A percentile compares a stretch with the other conserved stretches of the same genome.
Evolutionary conservation across 2,329 filamentous ascomycete genomes (phyloP).

Genomic region (Ramularia collo-cygni): DNA sequence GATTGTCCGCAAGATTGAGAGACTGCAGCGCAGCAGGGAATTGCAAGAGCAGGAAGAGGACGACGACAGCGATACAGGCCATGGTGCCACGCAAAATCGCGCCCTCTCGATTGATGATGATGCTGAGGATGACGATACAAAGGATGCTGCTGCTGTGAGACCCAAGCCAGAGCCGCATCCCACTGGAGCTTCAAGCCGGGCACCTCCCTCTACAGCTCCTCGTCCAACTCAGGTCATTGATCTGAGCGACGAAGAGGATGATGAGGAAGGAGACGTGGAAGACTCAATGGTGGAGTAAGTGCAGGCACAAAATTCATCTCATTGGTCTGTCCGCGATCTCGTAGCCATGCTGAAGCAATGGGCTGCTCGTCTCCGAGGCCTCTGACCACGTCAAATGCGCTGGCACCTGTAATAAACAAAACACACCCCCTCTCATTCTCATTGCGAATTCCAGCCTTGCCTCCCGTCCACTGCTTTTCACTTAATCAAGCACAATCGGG

Average conservation of each 20-base stretch:
- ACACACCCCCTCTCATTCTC: too few relatives aligned
- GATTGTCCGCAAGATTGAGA: constrained; percentile 53
- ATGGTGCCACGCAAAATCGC: constrained; percentile 18
- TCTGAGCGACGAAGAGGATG: constrained; percentile 13
- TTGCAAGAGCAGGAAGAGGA: constrained; percentile 42
- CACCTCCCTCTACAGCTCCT: constrained; percentile 6
- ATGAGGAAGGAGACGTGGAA: constrained; percentile 10
- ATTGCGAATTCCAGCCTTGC: too few relatives aligned
- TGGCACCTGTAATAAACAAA: too few relatives aligned
- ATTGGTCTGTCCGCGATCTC: too few relatives aligned
- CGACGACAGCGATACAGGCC: constrained; percentile 25
- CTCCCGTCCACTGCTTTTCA: too few relatives aligned
- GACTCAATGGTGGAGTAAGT: too few relatives aligned
- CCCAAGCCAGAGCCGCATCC: constrained; percentile 14
- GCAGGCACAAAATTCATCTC: too few relatives aligned
- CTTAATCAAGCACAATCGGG: constrained; percentile 3
- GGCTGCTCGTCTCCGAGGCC: too few relatives aligned
- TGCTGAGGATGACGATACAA: constrained; percentile 21
- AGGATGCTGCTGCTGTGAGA: constrained; percentile 11
- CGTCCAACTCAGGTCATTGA: constrained; percentile 13
- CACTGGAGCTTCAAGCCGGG: constrained; percentile 5
- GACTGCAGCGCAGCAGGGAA: constrained; percentile 42
- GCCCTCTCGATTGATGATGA: constrained; percentile 26
- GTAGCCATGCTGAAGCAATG: too few relatives aligned
- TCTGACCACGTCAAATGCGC: too few relatives aligned